Conservation (phyloP, 306 rosid genomes). For the Dryas octopetala region DNA sequence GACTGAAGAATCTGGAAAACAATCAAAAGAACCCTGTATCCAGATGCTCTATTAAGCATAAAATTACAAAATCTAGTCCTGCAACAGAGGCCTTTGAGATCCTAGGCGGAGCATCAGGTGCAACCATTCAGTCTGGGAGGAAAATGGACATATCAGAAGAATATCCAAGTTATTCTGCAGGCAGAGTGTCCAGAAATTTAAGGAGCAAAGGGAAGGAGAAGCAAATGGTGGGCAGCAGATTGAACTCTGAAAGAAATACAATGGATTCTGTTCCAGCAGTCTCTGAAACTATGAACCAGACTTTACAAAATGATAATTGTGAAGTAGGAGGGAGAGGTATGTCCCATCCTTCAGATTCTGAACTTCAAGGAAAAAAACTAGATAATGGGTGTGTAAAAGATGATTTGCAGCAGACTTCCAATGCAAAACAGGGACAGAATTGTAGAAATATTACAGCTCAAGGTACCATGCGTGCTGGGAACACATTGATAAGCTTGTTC, state of each 20-base stretch:
- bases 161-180: constrained; percentile 17
- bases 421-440: not conserved
- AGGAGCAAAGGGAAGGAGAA: constrained; percentile 23
- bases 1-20: constrained; percentile 23
- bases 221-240: not conserved
- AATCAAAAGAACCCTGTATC: constrained; percentile 20
- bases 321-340: not conserved
- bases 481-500: not conserved
- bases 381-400: constrained; percentile 13
- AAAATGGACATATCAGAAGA: constrained; percentile 18
- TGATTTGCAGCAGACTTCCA: constrained; percentile 3
- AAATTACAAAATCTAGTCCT: constrained; percentile 19
- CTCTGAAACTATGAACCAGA: not conserved
- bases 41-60: constrained; percentile 21
- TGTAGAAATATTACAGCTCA: constrained; percentile 7
- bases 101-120: constrained; percentile 18
- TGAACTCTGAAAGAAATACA: constrained; percentile 16
- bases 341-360: constrained; percentile 1
- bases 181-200: constrained; percentile 22
- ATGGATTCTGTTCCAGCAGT: constrained; percentile 1
- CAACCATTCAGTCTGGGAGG: constrained; percentile 29
- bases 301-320: not conserved
- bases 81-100: constrained; percentile 20
- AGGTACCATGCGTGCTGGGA: constrained; percentile 7
- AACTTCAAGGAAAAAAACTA: constrained; percentile 9